A percentile compares a stretch with the other conserved stretches of the same genome.
phyloP scores from a whole-genome alignment of 768 basidiomycete species.

The Gloeostereum incarnatum region DNA sequence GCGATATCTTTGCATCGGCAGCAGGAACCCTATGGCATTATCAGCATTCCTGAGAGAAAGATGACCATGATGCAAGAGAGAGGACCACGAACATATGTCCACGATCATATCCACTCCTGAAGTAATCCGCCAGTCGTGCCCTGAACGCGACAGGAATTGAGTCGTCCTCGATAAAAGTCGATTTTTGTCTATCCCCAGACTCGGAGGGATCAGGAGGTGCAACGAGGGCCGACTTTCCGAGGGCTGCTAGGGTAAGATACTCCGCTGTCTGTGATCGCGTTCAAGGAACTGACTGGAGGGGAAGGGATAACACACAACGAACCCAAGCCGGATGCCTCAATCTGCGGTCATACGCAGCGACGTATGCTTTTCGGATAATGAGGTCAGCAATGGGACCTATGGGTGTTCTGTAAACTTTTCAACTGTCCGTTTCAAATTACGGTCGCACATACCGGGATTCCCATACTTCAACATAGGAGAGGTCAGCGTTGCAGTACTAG shows the following conservation, averaged over 20 bases:
- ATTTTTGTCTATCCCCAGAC: conserved; percentile 62
- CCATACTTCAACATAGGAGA: conserved; percentile 63
- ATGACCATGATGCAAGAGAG: neutral
- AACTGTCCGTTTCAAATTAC: neutral
- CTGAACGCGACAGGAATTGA: conserved; percentile 70
- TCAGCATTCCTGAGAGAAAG: neutral
- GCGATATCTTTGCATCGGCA: conserved; percentile 88
- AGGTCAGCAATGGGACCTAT: conserved; percentile 82
- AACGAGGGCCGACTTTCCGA: conserved; percentile 37
- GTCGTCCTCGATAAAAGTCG: conserved; percentile 77
- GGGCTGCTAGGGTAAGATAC: conserved; percentile 75
- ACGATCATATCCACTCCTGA: conserved; percentile 88
- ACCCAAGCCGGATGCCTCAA: conserved; percentile 94
- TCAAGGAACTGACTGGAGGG: conserved; percentile 1
- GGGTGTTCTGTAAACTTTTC: conserved; percentile 6
- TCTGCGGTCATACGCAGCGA: conserved; percentile 84
- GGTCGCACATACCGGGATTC: conserved; percentile 54
- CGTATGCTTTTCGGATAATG: conserved; percentile 74
- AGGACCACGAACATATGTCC: conserved; percentile 78
- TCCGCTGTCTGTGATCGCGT: conserved; percentile 69
- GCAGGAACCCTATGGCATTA: conserved; percentile 71
- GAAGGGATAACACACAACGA: conserved; percentile 11
- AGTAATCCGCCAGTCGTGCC: conserved; percentile 82
- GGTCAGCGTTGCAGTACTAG: conserved; percentile 9
- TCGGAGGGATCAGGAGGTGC: conserved; percentile 23